Conservation (phyloP, 2,329 filamentous ascomycete genomes). For the Talaromyces sp. region DNA sequence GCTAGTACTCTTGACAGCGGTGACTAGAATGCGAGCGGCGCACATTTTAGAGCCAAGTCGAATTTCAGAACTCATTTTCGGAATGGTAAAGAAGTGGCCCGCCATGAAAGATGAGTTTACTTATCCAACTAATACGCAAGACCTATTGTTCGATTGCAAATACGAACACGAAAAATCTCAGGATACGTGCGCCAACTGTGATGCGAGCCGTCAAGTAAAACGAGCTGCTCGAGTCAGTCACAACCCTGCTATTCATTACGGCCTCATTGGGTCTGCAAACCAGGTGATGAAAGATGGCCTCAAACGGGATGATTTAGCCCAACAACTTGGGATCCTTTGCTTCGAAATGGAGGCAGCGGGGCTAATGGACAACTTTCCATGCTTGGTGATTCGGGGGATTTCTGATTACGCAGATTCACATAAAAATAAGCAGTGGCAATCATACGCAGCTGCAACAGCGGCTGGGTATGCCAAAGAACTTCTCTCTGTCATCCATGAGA, state of each 20-base stretch:
- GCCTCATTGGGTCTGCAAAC: conserved; percentile 5
- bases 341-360: background rate
- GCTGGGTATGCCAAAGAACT: background rate
- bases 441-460: background rate
- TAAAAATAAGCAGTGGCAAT: background rate
- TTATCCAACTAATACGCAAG: background rate
- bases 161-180: background rate
- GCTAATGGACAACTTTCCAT: background rate
- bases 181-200: background rate
- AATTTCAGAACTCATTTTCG: background rate
- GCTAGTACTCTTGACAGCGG: background rate
- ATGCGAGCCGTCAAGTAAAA: background rate
- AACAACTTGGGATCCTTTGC: background rate
- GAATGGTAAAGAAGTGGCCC: background rate
- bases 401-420: background rate
- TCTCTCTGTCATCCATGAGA: background rate
- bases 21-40: background rate
- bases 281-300: background rate
- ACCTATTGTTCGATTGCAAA: background rate
- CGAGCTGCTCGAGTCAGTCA: background rate
- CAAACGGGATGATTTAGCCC: background rate
- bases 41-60: background rate
- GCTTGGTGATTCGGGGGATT: background rate
- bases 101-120: background rate
- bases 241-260: conserved; percentile 1